phyloP scores from a whole-genome alignment of 441 rosid species.

The Eruca vesicaria region DNA sequence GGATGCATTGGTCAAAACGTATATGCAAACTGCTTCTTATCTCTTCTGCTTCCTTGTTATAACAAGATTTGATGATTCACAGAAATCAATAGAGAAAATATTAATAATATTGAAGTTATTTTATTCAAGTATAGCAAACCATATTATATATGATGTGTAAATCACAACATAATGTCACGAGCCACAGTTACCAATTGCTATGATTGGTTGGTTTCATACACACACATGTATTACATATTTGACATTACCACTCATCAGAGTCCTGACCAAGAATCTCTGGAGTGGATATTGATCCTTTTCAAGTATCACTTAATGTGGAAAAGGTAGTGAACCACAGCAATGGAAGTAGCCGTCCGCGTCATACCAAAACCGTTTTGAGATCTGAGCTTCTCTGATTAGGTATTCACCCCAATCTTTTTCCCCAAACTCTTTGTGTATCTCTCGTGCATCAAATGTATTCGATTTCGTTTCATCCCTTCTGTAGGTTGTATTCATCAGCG shows the following conservation, averaged over 20 bases:
- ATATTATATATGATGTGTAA: background rate
- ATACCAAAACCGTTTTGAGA: slow-evolving; percentile 63
- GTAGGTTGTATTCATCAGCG: too few relatives aligned
- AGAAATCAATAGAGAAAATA: background rate
- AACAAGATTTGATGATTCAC: background rate
- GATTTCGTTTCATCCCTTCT: slow-evolving; percentile 35
- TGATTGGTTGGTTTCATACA: background rate
- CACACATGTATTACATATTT: slow-evolving; percentile 1
- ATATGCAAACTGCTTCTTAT: too few relatives aligned
- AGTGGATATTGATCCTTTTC: slow-evolving; percentile 1
- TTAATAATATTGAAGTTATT: background rate
- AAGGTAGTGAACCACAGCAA: slow-evolving; percentile 87
- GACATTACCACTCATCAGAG: slow-evolving; percentile 1
- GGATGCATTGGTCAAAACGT: too few relatives aligned
- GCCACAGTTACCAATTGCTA: background rate
- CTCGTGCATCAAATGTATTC: slow-evolving; percentile 61
- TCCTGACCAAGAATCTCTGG: background rate
- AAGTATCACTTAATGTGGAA: slow-evolving; percentile 42
- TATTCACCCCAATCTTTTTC: slow-evolving; percentile 81
- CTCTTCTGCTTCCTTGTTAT: too few relatives aligned
- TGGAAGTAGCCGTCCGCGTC: slow-evolving; percentile 73
- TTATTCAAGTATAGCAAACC: background rate
- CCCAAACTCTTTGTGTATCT: slow-evolving; percentile 61
- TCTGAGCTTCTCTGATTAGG: slow-evolving; percentile 83
- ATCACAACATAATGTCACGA: background rate